Evolutionary conservation across 2,329 filamentous ascomycete genomes (phyloP).

Genomic region (Cordyceps militaris): DNA sequence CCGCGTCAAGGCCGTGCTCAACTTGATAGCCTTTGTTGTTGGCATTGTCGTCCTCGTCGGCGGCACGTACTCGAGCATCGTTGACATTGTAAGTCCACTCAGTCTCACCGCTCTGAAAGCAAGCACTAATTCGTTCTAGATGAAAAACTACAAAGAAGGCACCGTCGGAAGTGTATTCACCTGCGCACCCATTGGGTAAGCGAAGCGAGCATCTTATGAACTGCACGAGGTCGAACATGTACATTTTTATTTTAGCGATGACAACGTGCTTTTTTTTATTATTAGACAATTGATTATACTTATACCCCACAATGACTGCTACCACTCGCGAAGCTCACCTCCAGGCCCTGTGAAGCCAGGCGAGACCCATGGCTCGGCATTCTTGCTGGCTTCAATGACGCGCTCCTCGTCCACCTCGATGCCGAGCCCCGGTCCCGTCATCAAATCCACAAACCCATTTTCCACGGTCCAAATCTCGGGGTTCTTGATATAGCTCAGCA

Average conservation of each 20-base stretch:
- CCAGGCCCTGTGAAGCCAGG: slow-evolving; percentile 63
- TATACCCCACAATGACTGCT: slow-evolving; percentile 15
- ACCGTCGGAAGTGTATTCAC: slow-evolving; percentile 23
- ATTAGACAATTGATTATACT: background rate
- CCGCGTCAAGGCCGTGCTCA: slow-evolving; percentile 20
- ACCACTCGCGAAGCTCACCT: slow-evolving; percentile 64
- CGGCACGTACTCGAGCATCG: slow-evolving; percentile 27
- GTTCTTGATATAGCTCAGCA: slow-evolving; percentile 60
- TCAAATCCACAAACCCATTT: slow-evolving; percentile 57
- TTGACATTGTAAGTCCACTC: slow-evolving; percentile 24
- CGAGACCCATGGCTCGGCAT: slow-evolving; percentile 56
- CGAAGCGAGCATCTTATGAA: background rate
- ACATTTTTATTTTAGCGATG: slow-evolving; percentile 2
- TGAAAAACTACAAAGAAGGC: slow-evolving; percentile 21
- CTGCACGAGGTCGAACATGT: background rate
- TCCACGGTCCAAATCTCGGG: slow-evolving; percentile 57
- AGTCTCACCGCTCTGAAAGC: background rate
- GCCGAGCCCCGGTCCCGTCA: slow-evolving; percentile 55
- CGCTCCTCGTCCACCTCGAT: slow-evolving; percentile 66
- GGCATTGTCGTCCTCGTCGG: slow-evolving; percentile 27
- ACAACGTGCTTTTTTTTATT: background rate
- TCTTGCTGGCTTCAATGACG: slow-evolving; percentile 51
- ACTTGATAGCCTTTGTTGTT: slow-evolving; percentile 23
- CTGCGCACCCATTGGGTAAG: slow-evolving; percentile 18
- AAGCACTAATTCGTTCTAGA: slow-evolving; percentile 17